Base-by-base conservation (phyloP, 2,329 filamentous ascomycete species). In the Monilinia laxa region DNA sequence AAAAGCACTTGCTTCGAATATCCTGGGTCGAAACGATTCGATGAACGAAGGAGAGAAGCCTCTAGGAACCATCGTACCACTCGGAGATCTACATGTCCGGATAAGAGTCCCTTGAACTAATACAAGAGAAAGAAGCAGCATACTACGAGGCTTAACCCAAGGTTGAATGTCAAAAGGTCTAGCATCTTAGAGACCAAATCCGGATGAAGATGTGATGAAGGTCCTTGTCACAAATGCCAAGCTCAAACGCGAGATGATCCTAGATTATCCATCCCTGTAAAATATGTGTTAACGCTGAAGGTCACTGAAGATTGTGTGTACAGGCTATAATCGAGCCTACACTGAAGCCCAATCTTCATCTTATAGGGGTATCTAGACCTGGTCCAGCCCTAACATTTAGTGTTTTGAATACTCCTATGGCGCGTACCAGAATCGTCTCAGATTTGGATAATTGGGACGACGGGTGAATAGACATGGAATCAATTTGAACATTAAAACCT, bases 371-470 rank as follows among this genome's bases (percentile, higher is more conserved):
- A 25, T 20, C 40, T 28, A 31, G 52, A 56, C 64, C 49, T 28
- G 56, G 40, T 31, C 49, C 51, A 53, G 40, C 56, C 56, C 47
- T 62, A 62, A 66, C 64, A 54, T n/a, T 40, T 66, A 25, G 10
- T 42, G 64, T 66, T 66, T 63, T 62, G 38, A 23, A 12, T 42
- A 10, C 47, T 23, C 38, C 23, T 42, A 47, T 54, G 64, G 56
- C 56, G 47, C 52, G 73, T 74, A 47, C 68, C 73, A 75, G 69
- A 70, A 40, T 65, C 70, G 74, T 75, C 74, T 75, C 74, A 73
- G 51, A 56, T 67, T 66, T 23, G 57, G 69, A 64, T 56, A 20
- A 47, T 42, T 62, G 68, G 68, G 62, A 55, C 28, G 54, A 60
- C 35, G 31, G 31, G 40, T 35, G 28, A 28, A 9, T 42, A 14